Evolutionary conservation across 1,284 basidiomycete genomes (phyloP).

Genomic region (Apiotrichum laibachii): DNA sequence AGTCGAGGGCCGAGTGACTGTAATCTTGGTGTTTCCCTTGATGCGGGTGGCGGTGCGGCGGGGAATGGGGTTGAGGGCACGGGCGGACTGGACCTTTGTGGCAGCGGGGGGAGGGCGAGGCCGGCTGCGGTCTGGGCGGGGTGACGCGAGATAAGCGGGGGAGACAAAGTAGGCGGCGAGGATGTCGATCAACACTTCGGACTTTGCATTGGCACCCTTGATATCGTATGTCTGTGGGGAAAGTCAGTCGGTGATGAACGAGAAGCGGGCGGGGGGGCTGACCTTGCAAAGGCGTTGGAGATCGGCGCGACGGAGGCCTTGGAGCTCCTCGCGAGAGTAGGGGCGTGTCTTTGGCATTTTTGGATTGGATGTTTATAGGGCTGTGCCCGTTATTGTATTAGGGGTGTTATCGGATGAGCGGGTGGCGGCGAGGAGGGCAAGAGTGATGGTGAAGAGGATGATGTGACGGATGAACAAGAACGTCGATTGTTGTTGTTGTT

Average conservation of each 20-base stretch:
- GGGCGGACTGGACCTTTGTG: background rate
- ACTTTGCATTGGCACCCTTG: slow-evolving; percentile 45
- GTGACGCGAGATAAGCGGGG: slow-evolving; percentile 20
- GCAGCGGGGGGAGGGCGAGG: background rate
- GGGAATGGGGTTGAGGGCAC: background rate
- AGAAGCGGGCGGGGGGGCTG: slow-evolving; percentile 5
- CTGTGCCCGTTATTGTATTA: background rate
- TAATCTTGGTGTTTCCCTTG: background rate
- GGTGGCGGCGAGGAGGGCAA: too few relatives aligned
- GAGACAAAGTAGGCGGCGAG: slow-evolving; percentile 37
- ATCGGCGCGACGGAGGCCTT: slow-evolving; percentile 37
- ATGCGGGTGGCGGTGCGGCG: background rate
- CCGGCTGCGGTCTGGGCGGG: background rate
- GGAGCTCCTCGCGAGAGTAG: slow-evolving; percentile 42
- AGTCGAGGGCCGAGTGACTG: background rate
- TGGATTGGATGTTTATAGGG: background rate
- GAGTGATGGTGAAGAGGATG: too few relatives aligned
- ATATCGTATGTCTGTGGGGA: slow-evolving; percentile 38
- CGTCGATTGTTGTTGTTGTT: background rate
- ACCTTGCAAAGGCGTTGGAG: slow-evolving; percentile 47
- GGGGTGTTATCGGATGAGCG: too few relatives aligned
- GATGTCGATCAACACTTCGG: slow-evolving; percentile 31
- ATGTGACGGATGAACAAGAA: background rate
- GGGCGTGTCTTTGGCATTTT: slow-evolving; percentile 32
- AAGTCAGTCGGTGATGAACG: background rate